phyloP scores from a whole-genome alignment of 441 rosid species.

The Adansonia gregorii region DNA sequence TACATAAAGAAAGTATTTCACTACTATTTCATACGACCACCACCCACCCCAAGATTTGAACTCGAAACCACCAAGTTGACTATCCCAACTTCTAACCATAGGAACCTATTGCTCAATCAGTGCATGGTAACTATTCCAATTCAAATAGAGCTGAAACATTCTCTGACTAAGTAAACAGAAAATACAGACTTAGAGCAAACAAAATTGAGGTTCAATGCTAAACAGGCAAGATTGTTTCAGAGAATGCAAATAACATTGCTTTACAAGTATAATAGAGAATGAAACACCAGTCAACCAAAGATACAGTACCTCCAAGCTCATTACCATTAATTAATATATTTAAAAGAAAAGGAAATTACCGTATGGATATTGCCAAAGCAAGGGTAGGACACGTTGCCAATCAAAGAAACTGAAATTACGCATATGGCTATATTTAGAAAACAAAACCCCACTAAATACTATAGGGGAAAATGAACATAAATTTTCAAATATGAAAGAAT shows the following conservation, averaged over 20 bases:
- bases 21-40: background rate
- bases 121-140: slow-evolving; percentile 11
- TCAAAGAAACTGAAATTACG: slow-evolving; percentile 50
- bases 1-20: background rate
- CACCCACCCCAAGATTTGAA: background rate
- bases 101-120: background rate
- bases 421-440: slow-evolving; percentile 40
- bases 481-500: slow-evolving; percentile 30
- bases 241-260: background rate
- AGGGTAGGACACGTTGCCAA: slow-evolving; percentile 41
- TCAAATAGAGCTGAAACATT: background rate
- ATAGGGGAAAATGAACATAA: slow-evolving; percentile 14
- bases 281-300: slow-evolving; percentile 14
- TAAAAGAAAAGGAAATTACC: slow-evolving; percentile 50
- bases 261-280: slow-evolving; percentile 10
- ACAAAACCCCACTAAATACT: slow-evolving; percentile 12
- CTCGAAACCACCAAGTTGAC: slow-evolving; percentile 14
- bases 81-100: slow-evolving; percentile 2
- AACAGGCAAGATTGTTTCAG: background rate
- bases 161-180: slow-evolving; percentile 1
- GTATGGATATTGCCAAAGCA: slow-evolving; percentile 45
- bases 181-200: background rate
- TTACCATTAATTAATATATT: slow-evolving; percentile 15
- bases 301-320: background rate
- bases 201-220: background rate